Evolutionary conservation across 768 basidiomycete species (phyloP), one percentile per base, ranked within the genome.

Genomic region (Nidularia pulvinata): DNA sequence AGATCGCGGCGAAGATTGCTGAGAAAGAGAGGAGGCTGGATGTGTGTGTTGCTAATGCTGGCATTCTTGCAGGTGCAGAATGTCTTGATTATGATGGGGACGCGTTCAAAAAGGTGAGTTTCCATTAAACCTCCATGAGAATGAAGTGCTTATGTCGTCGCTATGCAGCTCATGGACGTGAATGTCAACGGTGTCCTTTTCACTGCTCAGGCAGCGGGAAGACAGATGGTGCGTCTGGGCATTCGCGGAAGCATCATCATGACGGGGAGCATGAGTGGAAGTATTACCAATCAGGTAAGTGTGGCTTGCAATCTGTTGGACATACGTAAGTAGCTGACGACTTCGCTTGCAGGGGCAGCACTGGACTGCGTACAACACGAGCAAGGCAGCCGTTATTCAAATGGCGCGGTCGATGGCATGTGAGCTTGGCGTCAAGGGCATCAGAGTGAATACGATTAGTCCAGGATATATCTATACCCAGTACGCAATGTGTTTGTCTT

Each of bases 351-450:
- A 87, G 86, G 78, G 77, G 57, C 85, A 86, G 56, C 76, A 81
- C n/a, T 89, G 84, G 85, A 76, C 83, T 34, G 83, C 85, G 2
- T 91, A 91, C 67, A 89, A 89, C 64, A 80, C 82, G 16, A 84
- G 82, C 67, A 91, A 91, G 69, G 75, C 85, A 1, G 89, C 85
- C n/a, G 85, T 91, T 14, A 56, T 89, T 33, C 89, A 91, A 69
- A 88, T 89, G 85, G 81, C 73, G 2, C 83, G 89, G 34, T 88
- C 85, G 57, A 80, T 91, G 81, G 89, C 88, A 3, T 88, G 85
- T 62, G 89, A 91, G 60, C 78, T 91, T 1, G 88, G 86, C 2
- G 68, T 67, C 14, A 72, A 83, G 59, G 68, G 73, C 2, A 90
- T 91, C 48, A 76, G 89, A 3, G 88, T 89, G 55, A 91, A 91